These are phyloP conservation scores for Volvox africanus DNA, from an alignment of 139 green algal genomes.

Conservation along the genomic window DNA sequence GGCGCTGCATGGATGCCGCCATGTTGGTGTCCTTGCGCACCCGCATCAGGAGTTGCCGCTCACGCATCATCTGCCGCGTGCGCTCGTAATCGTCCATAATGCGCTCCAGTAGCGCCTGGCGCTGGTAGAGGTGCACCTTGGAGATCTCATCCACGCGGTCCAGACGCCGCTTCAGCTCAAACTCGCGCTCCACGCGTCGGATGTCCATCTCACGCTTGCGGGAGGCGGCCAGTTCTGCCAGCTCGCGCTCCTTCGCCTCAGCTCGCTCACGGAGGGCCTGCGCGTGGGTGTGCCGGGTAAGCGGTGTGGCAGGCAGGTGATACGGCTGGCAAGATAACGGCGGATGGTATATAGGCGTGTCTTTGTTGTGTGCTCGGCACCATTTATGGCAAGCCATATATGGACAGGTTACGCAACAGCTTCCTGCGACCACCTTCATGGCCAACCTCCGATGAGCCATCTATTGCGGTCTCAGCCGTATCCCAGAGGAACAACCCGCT, in stretches of 20 bases:
- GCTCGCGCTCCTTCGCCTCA: slow-evolving; percentile 79
- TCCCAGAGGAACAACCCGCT: too few relatives aligned
- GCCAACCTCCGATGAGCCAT: too few relatives aligned
- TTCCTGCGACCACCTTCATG: too few relatives aligned
- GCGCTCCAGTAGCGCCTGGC: slow-evolving; percentile 77
- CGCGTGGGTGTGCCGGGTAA: too few relatives aligned
- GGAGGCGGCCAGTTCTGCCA: slow-evolving; percentile 66
- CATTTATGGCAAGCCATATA: too few relatives aligned
- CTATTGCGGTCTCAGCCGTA: too few relatives aligned
- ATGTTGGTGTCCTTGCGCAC: slow-evolving; percentile 88
- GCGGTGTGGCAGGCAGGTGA: too few relatives aligned
- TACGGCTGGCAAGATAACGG: too few relatives aligned
- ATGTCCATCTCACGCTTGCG: slow-evolving; percentile 73
- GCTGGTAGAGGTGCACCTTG: slow-evolving; percentile 76
- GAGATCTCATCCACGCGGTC: slow-evolving; percentile 78
- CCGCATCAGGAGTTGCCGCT: slow-evolving; percentile 68
- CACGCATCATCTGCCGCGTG: slow-evolving; percentile 63
- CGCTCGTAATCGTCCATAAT: slow-evolving; percentile 82
- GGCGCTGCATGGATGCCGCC: slow-evolving; percentile 76
- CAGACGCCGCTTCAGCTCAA: slow-evolving; percentile 71
- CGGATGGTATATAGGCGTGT: too few relatives aligned
- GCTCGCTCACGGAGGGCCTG: slow-evolving; percentile 61
- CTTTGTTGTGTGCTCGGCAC: too few relatives aligned
- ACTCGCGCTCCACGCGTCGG: slow-evolving; percentile 64
- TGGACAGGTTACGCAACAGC: too few relatives aligned